Evolutionary conservation across 345 rosid genomes (phyloP), one percentile per base, ranked within the genome.

Genomic region (Salix koriyanagi): DNA sequence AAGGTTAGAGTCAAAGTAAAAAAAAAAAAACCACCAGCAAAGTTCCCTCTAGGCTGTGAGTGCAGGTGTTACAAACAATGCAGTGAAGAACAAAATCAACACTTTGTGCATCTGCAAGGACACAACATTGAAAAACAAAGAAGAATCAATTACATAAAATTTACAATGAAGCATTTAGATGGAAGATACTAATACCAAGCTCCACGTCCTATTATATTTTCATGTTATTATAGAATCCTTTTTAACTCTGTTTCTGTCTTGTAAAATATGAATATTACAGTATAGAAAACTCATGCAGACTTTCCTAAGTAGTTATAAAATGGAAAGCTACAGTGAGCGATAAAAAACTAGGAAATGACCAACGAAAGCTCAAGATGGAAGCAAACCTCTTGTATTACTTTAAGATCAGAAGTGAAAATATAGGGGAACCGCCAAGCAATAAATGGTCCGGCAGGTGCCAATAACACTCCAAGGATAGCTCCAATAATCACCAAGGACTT

Each of bases 11-110:
- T 67, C 18, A 18, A 50, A 46, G 6, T 34, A 30, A 34, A 21
- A 4, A 60, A 50, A n/a, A n/a, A 61, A 60, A 50, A 58, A 84
- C 61, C 87, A 93, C 99, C 93, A 93, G 80, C 83, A 93, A 79
- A 26, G 98, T 88, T 71, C 97, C 99, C 83, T 95, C 99, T 19
- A 91, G 89, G 84, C 96, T 80, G 77, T 86, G 94, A 69, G 87
- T 89, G 82, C 87, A 82, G 3, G 93, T 32, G 93, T 84, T 75
- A 89, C 86, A 15, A 83, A 85, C 58, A 93, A 84, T 28, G 92
- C 92, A 69, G 90, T 70, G 67, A 91, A 90, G 84, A 74, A 95
- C 2, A 90, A 94, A 56, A 91, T 61, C 79, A 91, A 65, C 81
- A 93, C 90, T 77, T 72, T 89, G 91, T 89, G 99, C 97, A 93